Evolutionary conservation across 2,329 filamentous ascomycete species (phyloP), one percentile per base, ranked within the genome.

Genomic region (Penicillium sp.): DNA sequence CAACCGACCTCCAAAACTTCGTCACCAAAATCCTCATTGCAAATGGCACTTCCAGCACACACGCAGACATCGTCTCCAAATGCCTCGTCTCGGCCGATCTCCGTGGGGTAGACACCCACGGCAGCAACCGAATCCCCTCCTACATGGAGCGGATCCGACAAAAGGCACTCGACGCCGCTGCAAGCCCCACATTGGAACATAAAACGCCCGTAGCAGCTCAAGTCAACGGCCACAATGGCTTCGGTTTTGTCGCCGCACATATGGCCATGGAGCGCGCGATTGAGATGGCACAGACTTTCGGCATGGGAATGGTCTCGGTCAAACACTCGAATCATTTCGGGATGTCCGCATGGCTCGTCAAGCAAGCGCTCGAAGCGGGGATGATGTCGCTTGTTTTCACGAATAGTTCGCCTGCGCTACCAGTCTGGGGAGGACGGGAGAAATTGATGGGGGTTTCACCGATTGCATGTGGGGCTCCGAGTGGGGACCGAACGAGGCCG

Each of bases 321-420:
- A 89, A 87, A 72, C 87, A 89, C 73, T 90, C 87, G 42, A 93
- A 93, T 66, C 90, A 93, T 72, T 93, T 90, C 66, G 90, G 90
- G 53, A 95, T 95, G 90, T 83, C 83, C 3, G 90, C 90, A 0
- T 93, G 90, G 88, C 70, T 92, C 0, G 89, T 92, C 11, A 87
- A 90, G 71, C 87, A 91, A 73, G 90, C 90, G 0, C 73, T 93
- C 14, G 88, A 93, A 56, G 86, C 83, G 1, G 80, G 81, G 37
- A 86, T 90, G 83, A 87, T 90, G 83, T 85, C 82, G 54, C 78
- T 89, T 16, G 87, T 89, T 2, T 90, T 90, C 61, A 90, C 87
- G 21, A 90, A 90, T 67, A 88, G 85, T 0, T 89, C 85, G 27
- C 89, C 89, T 0, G 89, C 89, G 1, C 75, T 92, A 54, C 88